phyloP scores from a whole-genome alignment of 208 protist species.

The Strigomonas galati region DNA sequence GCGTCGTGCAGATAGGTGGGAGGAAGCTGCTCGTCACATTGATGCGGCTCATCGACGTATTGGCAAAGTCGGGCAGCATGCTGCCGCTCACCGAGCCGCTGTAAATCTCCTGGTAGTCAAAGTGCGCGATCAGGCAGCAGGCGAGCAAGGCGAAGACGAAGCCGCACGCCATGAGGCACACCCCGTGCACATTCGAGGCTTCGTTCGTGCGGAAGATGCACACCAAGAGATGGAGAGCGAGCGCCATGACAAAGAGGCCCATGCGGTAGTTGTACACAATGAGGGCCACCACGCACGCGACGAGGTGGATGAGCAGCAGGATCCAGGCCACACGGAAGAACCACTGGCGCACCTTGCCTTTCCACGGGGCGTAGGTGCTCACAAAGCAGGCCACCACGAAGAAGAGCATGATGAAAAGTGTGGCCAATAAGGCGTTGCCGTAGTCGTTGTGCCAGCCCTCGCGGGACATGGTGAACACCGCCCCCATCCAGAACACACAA shows the following conservation, averaged over 20 bases:
- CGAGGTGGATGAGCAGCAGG: slow-evolving; percentile 36
- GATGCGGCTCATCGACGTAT: neutral
- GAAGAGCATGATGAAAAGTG: slow-evolving; percentile 41
- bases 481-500: slow-evolving; percentile 48
- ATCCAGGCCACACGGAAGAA: slow-evolving; percentile 48
- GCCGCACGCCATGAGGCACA: slow-evolving; percentile 27
- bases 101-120: slow-evolving; percentile 22
- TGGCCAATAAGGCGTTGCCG: slow-evolving; percentile 36
- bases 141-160: slow-evolving; percentile 34
- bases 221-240: slow-evolving; percentile 51
- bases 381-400: slow-evolving; percentile 34
- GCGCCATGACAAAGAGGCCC: slow-evolving; percentile 50
- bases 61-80: neutral
- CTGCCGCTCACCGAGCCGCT: slow-evolving; percentile 24
- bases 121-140: slow-evolving; percentile 45
- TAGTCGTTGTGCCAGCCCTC: slow-evolving; percentile 39
- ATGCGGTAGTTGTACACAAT: slow-evolving; percentile 47
- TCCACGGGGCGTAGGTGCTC: slow-evolving; percentile 39
- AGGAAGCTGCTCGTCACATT: slow-evolving; percentile 1
- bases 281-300: slow-evolving; percentile 40
- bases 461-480: slow-evolving; percentile 42
- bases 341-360: slow-evolving; percentile 27
- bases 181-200: slow-evolving; percentile 40
- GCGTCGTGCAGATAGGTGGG: slow-evolving; percentile 26
- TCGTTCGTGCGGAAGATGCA: slow-evolving; percentile 42